Conservation (phyloP, 2,329 filamentous ascomycete genomes). For the Cladosporium sp. region DNA sequence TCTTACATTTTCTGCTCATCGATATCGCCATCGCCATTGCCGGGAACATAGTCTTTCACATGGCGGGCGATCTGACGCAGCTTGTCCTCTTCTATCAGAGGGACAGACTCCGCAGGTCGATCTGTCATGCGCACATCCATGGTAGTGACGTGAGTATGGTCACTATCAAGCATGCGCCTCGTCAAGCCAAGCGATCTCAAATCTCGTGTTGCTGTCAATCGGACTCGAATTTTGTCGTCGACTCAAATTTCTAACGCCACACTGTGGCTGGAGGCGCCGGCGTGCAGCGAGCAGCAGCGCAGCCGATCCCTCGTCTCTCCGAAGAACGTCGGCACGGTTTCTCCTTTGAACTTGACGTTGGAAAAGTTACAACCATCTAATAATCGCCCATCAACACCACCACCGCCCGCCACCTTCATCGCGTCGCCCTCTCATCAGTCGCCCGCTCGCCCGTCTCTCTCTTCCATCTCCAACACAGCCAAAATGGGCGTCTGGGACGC, state of each 20-base stretch:
- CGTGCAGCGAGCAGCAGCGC: neutral
- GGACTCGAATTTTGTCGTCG: neutral
- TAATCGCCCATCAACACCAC: conserved; percentile 1
- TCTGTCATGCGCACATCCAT: conserved; percentile 11
- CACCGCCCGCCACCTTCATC: neutral
- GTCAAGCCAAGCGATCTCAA: neutral
- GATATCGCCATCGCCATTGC: neutral
- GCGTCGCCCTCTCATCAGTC: neutral
- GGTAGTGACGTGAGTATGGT: neutral
- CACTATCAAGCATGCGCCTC: neutral
- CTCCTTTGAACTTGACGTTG: conserved; percentile 6
- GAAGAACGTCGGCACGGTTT: neutral
- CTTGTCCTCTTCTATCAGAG: conserved; percentile 18
- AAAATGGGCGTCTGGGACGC: conserved; percentile 58
- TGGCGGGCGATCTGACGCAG: conserved; percentile 18
- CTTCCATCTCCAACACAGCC: neutral
- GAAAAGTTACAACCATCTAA: conserved; percentile 7
- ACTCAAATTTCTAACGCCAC: neutral
- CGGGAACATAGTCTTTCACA: conserved; percentile 12
- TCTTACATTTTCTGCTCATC: conserved; percentile 23
- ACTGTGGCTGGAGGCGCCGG: neutral
- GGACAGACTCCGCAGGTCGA: neutral
- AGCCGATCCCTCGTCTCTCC: conserved; percentile 1
- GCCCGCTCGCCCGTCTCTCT: neutral
- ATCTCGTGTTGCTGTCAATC: neutral